These are phyloP conservation scores for Cryptosporidium sp. DNA, from an alignment of 169 alveolate genomes.

Conservation along the genomic window DNA sequence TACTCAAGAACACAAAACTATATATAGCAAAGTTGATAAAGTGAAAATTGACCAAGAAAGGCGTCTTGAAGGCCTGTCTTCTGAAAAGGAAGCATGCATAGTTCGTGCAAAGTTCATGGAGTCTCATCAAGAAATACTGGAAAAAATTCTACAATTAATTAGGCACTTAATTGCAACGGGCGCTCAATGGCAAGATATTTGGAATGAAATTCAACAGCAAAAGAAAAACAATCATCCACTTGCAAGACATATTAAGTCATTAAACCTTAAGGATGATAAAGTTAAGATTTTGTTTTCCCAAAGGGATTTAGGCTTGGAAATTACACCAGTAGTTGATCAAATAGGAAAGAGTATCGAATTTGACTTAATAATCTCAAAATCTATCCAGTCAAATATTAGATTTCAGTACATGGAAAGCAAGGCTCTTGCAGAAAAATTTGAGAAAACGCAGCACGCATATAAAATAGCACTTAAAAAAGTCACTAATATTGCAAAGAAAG, in stretches of 20 bases:
- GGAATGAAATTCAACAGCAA: slow-evolving; percentile 90
- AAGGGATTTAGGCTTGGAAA: slow-evolving; percentile 65
- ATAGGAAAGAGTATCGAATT: slow-evolving; percentile 77
- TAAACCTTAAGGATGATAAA: slow-evolving; percentile 81
- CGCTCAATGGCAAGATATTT: slow-evolving; percentile 91
- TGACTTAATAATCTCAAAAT: slow-evolving; percentile 80
- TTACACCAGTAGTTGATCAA: slow-evolving; percentile 45
- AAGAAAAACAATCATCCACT: slow-evolving; percentile 89
- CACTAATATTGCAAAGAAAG: slow-evolving; percentile 87
- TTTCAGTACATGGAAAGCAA: slow-evolving; percentile 88
- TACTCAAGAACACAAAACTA: slow-evolving; percentile 55
- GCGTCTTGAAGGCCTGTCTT: slow-evolving; percentile 84
- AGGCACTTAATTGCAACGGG: slow-evolving; percentile 87
- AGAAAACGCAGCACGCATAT: slow-evolving; percentile 89
- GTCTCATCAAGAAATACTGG: slow-evolving; percentile 85
- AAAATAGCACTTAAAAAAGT: slow-evolving; percentile 91
- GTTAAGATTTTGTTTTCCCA: slow-evolving; percentile 58
- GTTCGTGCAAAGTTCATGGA: slow-evolving; percentile 85
- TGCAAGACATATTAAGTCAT: slow-evolving; percentile 86
- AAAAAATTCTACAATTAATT: slow-evolving; percentile 83
- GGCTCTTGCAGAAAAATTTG: slow-evolving; percentile 87
- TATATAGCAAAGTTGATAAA: slow-evolving; percentile 84
- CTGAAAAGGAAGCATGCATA: slow-evolving; percentile 84
- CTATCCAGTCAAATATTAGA: slow-evolving; percentile 90
- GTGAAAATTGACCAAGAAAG: slow-evolving; percentile 90